These are phyloP conservation scores for Boletus insuetus DNA, from an alignment of 768 basidiomycete genomes.

Conservation along the genomic window DNA sequence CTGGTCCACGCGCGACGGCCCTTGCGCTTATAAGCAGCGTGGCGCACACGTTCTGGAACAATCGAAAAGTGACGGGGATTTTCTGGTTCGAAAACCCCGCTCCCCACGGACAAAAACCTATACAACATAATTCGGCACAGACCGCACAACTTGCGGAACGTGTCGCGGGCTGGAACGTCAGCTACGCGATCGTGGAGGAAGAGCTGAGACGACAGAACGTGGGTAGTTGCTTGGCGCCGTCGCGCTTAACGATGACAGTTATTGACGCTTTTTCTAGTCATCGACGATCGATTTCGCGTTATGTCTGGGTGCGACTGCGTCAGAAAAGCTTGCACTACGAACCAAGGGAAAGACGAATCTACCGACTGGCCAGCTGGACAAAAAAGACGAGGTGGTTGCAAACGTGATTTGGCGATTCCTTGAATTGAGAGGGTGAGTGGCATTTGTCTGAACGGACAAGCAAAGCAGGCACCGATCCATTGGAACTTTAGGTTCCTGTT, in stretches of 20 bases:
- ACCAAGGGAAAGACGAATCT: conserved; percentile 67
- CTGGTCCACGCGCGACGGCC: conserved; percentile 87
- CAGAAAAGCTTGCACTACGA: conserved; percentile 75
- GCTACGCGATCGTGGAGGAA: conserved; percentile 82
- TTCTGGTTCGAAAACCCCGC: conserved; percentile 73
- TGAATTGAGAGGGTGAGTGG: conserved; percentile 81
- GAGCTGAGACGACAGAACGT: conserved; percentile 96
- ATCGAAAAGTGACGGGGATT: conserved; percentile 63
- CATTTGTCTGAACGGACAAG: conserved; percentile 1
- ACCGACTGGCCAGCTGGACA: conserved; percentile 63
- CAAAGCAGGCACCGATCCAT: conserved; percentile 5
- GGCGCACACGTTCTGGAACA: conserved; percentile 76
- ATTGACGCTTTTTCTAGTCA: conserved; percentile 52
- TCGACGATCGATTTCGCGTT: conserved; percentile 96
- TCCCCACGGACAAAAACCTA: conserved; percentile 50
- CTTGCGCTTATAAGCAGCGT: conserved; percentile 85
- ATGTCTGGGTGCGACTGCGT: conserved; percentile 86
- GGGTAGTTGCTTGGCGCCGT: conserved; percentile 35
- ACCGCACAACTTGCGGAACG: conserved; percentile 87
- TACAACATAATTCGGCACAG: conserved; percentile 72
- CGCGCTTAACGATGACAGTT: conserved; percentile 27
- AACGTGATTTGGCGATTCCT: conserved; percentile 99
- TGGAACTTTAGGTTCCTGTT: conserved; percentile 68
- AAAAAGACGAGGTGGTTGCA: conserved; percentile 97
- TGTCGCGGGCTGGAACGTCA: conserved; percentile 87